Base-by-base conservation (phyloP, 345 rosid genomes). In the Eucalyptus paniculata region DNA sequence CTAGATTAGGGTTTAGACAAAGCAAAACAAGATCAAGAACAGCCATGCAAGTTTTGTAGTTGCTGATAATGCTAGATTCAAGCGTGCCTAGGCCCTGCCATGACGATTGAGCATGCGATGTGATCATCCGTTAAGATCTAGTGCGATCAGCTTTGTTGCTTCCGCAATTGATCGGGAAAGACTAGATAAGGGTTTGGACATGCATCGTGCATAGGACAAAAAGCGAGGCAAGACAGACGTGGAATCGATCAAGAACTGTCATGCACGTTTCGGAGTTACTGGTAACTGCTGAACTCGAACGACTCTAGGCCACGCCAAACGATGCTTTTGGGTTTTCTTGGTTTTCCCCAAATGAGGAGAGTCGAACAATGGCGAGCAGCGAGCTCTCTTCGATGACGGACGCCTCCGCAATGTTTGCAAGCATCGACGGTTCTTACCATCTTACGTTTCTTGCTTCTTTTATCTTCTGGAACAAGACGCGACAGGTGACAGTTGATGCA, bases 21-120 rank as follows among this genome's bases (percentile, higher is more conserved):
- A 51, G 21, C 21, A 51, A 51, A 0, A 17, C 54, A 51, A 51
- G 54, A 51, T 17, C 54, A 6, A 51, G 54, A 51, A 51, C 21
- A 51, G 54, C 54, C 54, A 17, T 51, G 21, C 54, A 1, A 51
- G 9, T 51, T 51, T 51, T 51, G 54, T 51, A 51, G 21, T 51
- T 51, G 0, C 21, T 51, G 21, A 51, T 17, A 51, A 4, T 51
- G 54, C 54, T 51, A 17, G 54, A 51, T 0, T 51, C 54, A 1
- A 51, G 4, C 54, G 4, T 51, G 56, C 0, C 56, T 0, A 51
- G 9, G 54, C 54, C 54, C 0, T 9, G 23, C 23, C 54, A 51
- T 51, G 56, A 51, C 0, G 4, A 51, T 0, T 0, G 56, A 21
- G 60, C 28, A 21, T 21, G 12, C 28, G 5, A 54, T 54, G 60